Base-by-base conservation (phyloP, 257 asterid genomes). In the Jaltomata sinuosa region DNA sequence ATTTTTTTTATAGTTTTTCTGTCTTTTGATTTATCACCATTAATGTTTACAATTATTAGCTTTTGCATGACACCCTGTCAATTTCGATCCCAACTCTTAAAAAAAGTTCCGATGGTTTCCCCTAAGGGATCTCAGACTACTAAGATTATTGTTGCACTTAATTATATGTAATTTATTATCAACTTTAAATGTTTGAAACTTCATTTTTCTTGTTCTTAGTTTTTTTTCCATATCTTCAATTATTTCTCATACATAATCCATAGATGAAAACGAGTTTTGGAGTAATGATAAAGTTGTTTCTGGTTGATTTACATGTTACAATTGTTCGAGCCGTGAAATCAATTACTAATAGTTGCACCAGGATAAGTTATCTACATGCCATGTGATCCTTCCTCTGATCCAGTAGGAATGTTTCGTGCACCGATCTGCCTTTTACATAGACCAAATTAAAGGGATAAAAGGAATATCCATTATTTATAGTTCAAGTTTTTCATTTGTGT, bases 401-500 rank as follows among this genome's bases (percentile, higher is more conserved):
- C 0, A 9, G 0, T 25, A 59, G 8, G 25, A 62, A 62, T 62
- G 0, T 6, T 62, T 27, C 4, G 10, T 64, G 1, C 72, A 64
- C 11, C 11, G 3, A 31, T 1, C 5, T 31, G 19, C 3, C 0
- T 7, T 61, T 27, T 61, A 68, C 18, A 9, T 36, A 67, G 18
- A n/a, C 11, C 11, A n/a, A 11, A 47, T 3, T 0, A 11, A 1
- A 29, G 72, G 11, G 36, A 64, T 32, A 6, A 49, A 34, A 81
- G 40, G 83, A 81, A 77, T 65, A 86, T 67, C 77, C 84, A 57
- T 36, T 71, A 67, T 50, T 64, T 19, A 31, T 86, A 71, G 47
- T 36, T 78, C 50, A 55, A 10, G 53, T 38, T 64, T 38, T 31
- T 47, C n/a, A n/a, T n/a, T n/a, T n/a, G n/a, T 6, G 29, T 34